Conservation (phyloP, 768 basidiomycete genomes). For the Kwoniella botswanensis region DNA sequence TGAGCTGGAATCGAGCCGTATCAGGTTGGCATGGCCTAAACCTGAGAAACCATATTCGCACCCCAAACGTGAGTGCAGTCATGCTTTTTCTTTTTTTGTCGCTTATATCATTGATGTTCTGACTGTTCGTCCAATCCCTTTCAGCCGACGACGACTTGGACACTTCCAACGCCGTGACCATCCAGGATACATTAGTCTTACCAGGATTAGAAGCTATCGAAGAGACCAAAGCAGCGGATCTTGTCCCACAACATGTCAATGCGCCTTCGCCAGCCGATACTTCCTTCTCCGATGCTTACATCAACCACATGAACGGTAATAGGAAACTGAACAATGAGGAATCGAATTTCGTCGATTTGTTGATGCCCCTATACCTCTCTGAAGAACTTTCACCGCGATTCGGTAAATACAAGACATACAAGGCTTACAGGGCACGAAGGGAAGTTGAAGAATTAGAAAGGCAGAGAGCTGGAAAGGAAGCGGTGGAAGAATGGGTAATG, state of each 20-base stretch:
- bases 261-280: slow-evolving; percentile 22
- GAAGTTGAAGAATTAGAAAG: slow-evolving; percentile 34
- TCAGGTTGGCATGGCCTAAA: slow-evolving; percentile 46
- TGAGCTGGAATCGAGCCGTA: slow-evolving; percentile 28
- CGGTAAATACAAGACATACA: slow-evolving; percentile 46
- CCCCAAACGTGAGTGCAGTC: slow-evolving; percentile 13
- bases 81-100: background rate
- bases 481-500: slow-evolving; percentile 47
- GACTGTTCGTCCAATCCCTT: background rate
- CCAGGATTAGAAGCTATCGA: slow-evolving; percentile 10
- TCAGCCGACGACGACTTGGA: slow-evolving; percentile 25
- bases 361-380: slow-evolving; percentile 55
- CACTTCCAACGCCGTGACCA: slow-evolving; percentile 21
- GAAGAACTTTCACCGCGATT: slow-evolving; percentile 55
- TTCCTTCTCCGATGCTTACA: slow-evolving; percentile 34
- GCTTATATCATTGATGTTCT: background rate
- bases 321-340: slow-evolving; percentile 8
- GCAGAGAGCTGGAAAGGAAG: slow-evolving; percentile 24
- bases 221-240: slow-evolving; percentile 22
- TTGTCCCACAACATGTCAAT: slow-evolving; percentile 25
- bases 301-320: slow-evolving; percentile 10
- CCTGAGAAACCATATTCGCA: slow-evolving; percentile 21
- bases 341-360: slow-evolving; percentile 33
- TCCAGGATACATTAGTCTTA: slow-evolving; percentile 14
- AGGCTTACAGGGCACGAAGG: slow-evolving; percentile 42